Evolutionary conservation across 257 asterid genomes (phyloP), one percentile per base, ranked within the genome.

Genomic region (Nyctanthes arbortristis): DNA sequence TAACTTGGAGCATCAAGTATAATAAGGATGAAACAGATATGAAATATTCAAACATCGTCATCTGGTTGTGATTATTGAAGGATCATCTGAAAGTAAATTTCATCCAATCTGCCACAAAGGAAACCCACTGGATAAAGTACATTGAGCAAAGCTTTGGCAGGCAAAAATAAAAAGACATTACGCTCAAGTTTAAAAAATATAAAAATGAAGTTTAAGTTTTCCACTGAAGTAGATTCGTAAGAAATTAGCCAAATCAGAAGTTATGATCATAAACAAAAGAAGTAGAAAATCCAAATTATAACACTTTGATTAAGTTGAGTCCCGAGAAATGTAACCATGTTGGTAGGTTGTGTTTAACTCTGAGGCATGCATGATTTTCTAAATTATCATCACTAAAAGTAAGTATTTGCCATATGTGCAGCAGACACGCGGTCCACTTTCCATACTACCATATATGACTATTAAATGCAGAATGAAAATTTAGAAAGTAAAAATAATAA

Each of bases 401-500:
- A 52, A 20, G 81, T 16, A 34, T 13, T 29, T 30, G 24, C 18
- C 31, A 37, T 70, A 65, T 61, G 43, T 39, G 36, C 47, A 60
- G 4, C 58, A 61, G 61, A 7, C 45, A 8, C 18, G 13, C 27
- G 67, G 33, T 66, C 60, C 27, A 52, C n/a, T 31, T 35, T 18
- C 61, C 66, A 12, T 27, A 14, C 9, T 29, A 36, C 30, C 30
- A 32, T 29, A 47, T 12, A 62, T 45, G 20, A 52, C 20, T n/a
- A 45, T 28, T 39, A 60, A 58, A 25, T 43, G 56, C 12, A 27
- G 29, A 47, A 54, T 59, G 67, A n/a, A 55, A 55, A 39, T 11
- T 56, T 63, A 8, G 31, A 43, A 62, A 22, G 11, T 25, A 57
- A 43, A 39, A 61, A 11, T 63, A 70, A 54, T 27, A 77, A 61